These are phyloP conservation scores for Penicillium soppii DNA, from an alignment of 495 filamentous ascomycete genomes.

Conservation along the genomic window DNA sequence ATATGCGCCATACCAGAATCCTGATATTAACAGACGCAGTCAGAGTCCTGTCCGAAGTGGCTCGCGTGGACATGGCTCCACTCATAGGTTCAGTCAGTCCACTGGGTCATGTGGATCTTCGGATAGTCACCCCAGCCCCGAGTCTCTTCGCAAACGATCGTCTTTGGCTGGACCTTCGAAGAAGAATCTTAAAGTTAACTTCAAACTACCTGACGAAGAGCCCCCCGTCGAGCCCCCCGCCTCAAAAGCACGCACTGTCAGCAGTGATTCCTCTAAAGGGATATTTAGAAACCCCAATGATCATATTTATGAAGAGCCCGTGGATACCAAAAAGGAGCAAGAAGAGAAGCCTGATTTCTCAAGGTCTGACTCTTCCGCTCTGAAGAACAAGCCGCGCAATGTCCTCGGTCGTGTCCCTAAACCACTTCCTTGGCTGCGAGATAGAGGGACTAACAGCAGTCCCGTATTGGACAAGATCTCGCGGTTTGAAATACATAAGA, in stretches of 20 bases:
- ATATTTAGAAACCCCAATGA: slow-evolving; percentile 63
- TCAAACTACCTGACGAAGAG: slow-evolving; percentile 36
- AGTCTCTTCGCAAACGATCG: slow-evolving; percentile 18
- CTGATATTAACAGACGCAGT: slow-evolving; percentile 27
- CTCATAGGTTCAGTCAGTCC: slow-evolving; percentile 20
- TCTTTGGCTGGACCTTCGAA: slow-evolving; percentile 23
- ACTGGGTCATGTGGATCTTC: slow-evolving; percentile 24
- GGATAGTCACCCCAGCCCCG: slow-evolving; percentile 23
- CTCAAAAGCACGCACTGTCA: slow-evolving; percentile 34
- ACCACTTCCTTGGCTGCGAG: slow-evolving; percentile 37
- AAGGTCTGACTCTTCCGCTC: slow-evolving; percentile 49
- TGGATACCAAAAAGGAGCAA: slow-evolving; percentile 32
- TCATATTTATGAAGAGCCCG: slow-evolving; percentile 86
- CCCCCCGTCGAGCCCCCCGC: slow-evolving; percentile 9
- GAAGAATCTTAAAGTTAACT: slow-evolving; percentile 45
- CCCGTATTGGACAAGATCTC: slow-evolving; percentile 56
- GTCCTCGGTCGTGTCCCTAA: slow-evolving; percentile 53
- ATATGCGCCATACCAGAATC: slow-evolving; percentile 59
- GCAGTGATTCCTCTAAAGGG: slow-evolving; percentile 40
- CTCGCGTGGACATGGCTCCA: slow-evolving; percentile 39
- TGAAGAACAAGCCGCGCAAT: slow-evolving; percentile 54
- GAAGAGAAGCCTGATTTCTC: slow-evolving; percentile 36
- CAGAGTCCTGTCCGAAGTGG: slow-evolving; percentile 60
- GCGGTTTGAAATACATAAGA: slow-evolving; percentile 71
- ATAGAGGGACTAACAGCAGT: slow-evolving; percentile 36